Conservation (phyloP, 345 rosid genomes). For the Laguncularia racemosa region DNA sequence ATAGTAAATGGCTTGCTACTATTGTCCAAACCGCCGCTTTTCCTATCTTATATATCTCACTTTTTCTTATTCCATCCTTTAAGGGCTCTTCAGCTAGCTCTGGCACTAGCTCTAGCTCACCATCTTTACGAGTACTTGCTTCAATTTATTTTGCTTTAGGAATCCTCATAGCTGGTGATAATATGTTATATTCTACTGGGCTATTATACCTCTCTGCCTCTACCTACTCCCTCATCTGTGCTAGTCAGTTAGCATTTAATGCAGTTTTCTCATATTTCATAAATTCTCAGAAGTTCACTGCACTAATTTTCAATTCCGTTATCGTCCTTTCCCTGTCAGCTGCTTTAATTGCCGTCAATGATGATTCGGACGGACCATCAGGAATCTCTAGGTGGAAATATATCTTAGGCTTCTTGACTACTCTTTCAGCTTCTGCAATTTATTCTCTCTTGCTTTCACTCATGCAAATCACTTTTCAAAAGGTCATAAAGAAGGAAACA, state of each 20-base stretch:
- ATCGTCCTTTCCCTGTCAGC: slow-evolving; percentile 66
- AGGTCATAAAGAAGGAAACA: slow-evolving; percentile 43
- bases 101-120: slow-evolving; percentile 10
- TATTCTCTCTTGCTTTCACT: slow-evolving; percentile 82
- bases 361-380: slow-evolving; percentile 42
- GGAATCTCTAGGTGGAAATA: slow-evolving; percentile 51
- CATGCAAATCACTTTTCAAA: slow-evolving; percentile 69
- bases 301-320: slow-evolving; percentile 47
- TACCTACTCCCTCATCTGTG: slow-evolving; percentile 72
- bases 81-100: slow-evolving; percentile 22
- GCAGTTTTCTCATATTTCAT: slow-evolving; percentile 67
- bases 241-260: slow-evolving; percentile 70
- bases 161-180: slow-evolving; percentile 49
- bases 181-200: slow-evolving; percentile 61
- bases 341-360: slow-evolving; percentile 53
- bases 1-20: slow-evolving; percentile 62
- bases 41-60: slow-evolving; percentile 57
- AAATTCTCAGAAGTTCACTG: slow-evolving; percentile 70
- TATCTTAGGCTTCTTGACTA: slow-evolving; percentile 44
- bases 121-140: slow-evolving; percentile 24
- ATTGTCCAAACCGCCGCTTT: slow-evolving; percentile 60
- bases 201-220: slow-evolving; percentile 73
- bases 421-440: slow-evolving; percentile 59
- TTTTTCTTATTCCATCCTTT: slow-evolving; percentile 34
- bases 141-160: slow-evolving; percentile 55